These are phyloP conservation scores for Xylaria sp. DNA, from an alignment of 2,329 filamentous ascomycete species.

Conservation along the genomic window DNA sequence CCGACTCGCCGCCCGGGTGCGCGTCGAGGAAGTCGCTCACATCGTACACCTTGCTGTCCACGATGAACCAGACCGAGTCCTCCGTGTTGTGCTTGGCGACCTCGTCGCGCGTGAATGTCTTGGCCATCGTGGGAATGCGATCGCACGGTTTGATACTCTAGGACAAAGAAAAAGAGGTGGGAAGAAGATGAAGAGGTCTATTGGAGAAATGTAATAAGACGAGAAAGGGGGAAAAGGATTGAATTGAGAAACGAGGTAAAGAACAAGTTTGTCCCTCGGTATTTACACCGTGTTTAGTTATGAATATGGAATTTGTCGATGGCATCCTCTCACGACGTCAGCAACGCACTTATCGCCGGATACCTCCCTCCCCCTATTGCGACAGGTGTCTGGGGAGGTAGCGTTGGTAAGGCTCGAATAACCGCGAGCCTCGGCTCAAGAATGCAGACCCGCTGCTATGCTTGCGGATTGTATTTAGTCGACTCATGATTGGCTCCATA, in stretches of 20 bases:
- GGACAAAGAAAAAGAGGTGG: constrained; percentile 3
- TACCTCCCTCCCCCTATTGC: background rate
- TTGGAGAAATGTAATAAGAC: background rate
- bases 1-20: constrained; percentile 83
- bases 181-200: constrained; percentile 6
- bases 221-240: background rate
- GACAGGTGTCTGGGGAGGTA: background rate
- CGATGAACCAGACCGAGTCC: constrained; percentile 82
- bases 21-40: constrained; percentile 85
- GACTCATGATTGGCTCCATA: constrained; percentile 25
- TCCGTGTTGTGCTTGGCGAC: constrained; percentile 80
- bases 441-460: background rate
- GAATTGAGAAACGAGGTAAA: background rate
- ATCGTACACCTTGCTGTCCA: constrained; percentile 90
- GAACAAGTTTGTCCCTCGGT: background rate
- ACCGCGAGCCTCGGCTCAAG: constrained; percentile 30
- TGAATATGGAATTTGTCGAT: constrained; percentile 8
- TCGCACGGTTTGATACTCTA: background rate
- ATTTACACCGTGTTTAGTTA: constrained; percentile 22
- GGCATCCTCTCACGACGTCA: constrained; percentile 15
- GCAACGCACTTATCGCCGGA: constrained; percentile 13
- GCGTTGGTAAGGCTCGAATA: constrained; percentile 14
- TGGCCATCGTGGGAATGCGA: constrained; percentile 45
- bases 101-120: constrained; percentile 69
- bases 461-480: constrained; percentile 21